Evolutionary conservation across 495 filamentous ascomycete species (phyloP).

Genomic region (Aspergillus egyptiacus): DNA sequence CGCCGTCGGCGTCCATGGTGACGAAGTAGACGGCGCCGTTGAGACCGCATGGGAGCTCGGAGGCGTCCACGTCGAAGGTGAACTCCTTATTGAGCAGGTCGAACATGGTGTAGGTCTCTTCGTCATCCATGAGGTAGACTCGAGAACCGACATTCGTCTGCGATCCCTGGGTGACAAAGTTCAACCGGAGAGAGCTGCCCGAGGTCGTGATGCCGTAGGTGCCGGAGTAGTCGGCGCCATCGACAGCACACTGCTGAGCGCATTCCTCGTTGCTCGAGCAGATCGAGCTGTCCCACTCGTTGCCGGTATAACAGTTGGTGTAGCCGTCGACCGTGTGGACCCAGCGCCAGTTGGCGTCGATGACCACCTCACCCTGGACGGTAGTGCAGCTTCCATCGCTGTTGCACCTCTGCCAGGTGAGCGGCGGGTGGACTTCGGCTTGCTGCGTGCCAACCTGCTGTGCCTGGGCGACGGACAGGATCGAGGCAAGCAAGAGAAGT

Average conservation of each 20-base stretch:
- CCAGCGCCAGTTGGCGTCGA: constrained; percentile 65
- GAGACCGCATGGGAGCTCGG: constrained; percentile 59
- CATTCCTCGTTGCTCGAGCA: constrained; percentile 51
- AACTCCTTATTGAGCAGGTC: constrained; percentile 57
- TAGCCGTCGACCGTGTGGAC: constrained; percentile 45
- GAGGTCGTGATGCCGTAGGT: constrained; percentile 53
- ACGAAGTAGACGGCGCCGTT: constrained; percentile 69
- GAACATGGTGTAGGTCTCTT: constrained; percentile 54
- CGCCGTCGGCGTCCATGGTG: constrained; percentile 60
- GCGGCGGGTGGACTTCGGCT: constrained; percentile 52
- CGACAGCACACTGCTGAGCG: constrained; percentile 53
- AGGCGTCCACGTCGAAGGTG: constrained; percentile 63
- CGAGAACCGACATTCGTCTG: constrained; percentile 51
- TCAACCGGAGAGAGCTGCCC: constrained; percentile 49
- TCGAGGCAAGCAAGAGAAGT: constrained; percentile 25
- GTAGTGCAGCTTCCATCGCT: constrained; percentile 46
- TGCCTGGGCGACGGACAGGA: constrained; percentile 25
- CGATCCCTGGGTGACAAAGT: constrained; percentile 44
- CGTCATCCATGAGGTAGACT: constrained; percentile 53
- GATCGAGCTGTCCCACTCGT: constrained; percentile 48
- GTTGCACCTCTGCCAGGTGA: constrained; percentile 54
- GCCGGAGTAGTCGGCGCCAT: constrained; percentile 52
- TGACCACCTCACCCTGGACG: constrained; percentile 47
- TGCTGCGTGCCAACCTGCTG: constrained; percentile 55
- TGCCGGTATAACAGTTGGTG: constrained; percentile 62